These are phyloP conservation scores for Pythium volutum DNA, from an alignment of 352 stramenopile genomes.

Conservation along the genomic window DNA sequence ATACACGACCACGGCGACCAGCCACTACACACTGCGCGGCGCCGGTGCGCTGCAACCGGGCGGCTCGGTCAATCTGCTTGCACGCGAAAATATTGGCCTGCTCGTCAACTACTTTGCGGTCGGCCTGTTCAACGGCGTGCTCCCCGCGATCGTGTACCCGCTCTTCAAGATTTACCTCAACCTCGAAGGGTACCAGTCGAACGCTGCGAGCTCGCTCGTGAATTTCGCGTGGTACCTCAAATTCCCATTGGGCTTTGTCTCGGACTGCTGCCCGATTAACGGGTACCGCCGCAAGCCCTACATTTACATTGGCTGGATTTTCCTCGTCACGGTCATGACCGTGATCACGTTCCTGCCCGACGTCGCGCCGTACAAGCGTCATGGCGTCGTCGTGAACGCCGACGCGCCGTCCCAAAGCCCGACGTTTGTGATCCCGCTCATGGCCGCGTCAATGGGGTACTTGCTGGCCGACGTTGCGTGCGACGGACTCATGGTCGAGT, in stretches of 20 bases:
- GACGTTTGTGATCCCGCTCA: conserved; percentile 46
- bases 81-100: conserved; percentile 36
- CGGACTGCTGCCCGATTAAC: conserved; percentile 53
- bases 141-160: conserved; percentile 66
- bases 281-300: conserved; percentile 66
- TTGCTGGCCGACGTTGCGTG: conserved; percentile 68
- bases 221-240: conserved; percentile 69
- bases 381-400: conserved; percentile 24
- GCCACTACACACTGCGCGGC: background rate
- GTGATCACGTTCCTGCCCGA: conserved; percentile 28
- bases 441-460: conserved; percentile 49
- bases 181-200: conserved; percentile 64
- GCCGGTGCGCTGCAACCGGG: conserved; percentile 23
- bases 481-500: conserved; percentile 79
- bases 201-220: conserved; percentile 52
- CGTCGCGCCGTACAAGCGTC: conserved; percentile 23
- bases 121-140: conserved; percentile 62
- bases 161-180: conserved; percentile 72
- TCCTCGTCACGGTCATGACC: conserved; percentile 41
- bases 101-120: conserved; percentile 70
- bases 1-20: background rate
- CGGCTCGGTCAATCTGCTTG: conserved; percentile 26
- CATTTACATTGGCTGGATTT: conserved; percentile 57
- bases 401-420: conserved; percentile 17
- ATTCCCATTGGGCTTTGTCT: conserved; percentile 59